Conservation (phyloP, 768 basidiomycete species). For the Auricularia heimuer region DNA sequence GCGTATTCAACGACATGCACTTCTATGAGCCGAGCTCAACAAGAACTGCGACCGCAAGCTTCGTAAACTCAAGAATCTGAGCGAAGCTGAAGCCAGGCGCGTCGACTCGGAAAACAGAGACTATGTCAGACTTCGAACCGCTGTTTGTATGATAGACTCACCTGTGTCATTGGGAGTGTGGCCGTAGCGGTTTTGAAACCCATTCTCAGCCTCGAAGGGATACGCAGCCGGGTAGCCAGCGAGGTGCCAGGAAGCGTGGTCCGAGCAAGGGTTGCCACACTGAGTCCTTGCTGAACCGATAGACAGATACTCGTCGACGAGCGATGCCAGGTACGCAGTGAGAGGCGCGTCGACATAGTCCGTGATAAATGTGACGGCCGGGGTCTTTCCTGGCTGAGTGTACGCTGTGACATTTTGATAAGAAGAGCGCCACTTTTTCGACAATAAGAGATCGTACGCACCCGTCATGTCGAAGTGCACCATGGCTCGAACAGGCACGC, state of each 20-base stretch:
- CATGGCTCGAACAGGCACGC: slow-evolving; percentile 25
- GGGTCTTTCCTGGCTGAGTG: slow-evolving; percentile 29
- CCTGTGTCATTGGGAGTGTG: slow-evolving; percentile 3
- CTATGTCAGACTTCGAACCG: too few species aligned
- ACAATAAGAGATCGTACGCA: slow-evolving; percentile 18
- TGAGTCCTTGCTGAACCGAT: neutral
- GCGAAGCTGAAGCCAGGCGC: slow-evolving; percentile 29
- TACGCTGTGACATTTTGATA: slow-evolving; percentile 22
- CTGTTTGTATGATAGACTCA: neutral
- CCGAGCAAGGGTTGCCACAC: slow-evolving; percentile 27
- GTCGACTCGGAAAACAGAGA: too few species aligned
- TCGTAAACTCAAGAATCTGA: slow-evolving; percentile 51
- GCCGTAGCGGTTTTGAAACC: slow-evolving; percentile 37
- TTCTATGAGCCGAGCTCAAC: slow-evolving; percentile 35
- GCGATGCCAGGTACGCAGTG: slow-evolving; percentile 25
- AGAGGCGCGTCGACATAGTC: slow-evolving; percentile 12
- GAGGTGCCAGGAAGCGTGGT: slow-evolving; percentile 21
- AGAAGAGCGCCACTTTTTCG: neutral
- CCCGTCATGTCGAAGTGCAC: slow-evolving; percentile 13
- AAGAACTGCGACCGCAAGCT: slow-evolving; percentile 47
- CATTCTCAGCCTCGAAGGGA: slow-evolving; percentile 34
- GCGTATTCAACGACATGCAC: too few species aligned
- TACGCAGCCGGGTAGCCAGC: slow-evolving; percentile 8
- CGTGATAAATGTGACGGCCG: neutral
- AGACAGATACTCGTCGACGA: neutral